Base-by-base conservation (phyloP, 352 stramenopile genomes). In the Elongisporangium senticosum region DNA sequence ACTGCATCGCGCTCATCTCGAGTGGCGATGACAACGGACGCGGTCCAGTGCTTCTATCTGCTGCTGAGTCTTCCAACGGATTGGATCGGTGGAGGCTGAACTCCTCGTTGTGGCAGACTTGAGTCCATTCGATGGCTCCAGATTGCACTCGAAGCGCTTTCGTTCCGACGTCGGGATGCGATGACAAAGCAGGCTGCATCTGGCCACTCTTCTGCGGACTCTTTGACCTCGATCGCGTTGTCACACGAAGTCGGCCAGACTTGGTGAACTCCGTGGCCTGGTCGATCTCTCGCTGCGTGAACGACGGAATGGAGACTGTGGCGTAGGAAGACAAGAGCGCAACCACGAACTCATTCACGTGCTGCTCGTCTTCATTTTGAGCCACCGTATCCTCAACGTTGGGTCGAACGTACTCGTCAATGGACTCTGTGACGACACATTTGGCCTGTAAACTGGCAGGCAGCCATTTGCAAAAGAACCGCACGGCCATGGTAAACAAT, bases 271-370 rank as follows among this genome's bases (percentile, higher is more conserved):
- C 53, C 5, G 62, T 60, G 11, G 71, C 71, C 55, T 76, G 68
- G 15, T 72, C 68, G 0, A 79, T 33, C 10, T 79, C 71, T 20
- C 68, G 62, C 14, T 51, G 57, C n/a, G 71, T 72, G 43, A 79
- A 79, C 15, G 40, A 57, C 0, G 68, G 65, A 7, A 74, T 76
- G 33, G 63, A 61, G 4, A 65, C 58, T 2, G 64, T 74, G 2
- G 62, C 71, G 51, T 69, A 63, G 28, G 64, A 68, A 33, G 68
- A 58, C 3, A 79, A 49, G 1, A 76, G 50, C 17, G 62, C 61
- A 7, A 33, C 47, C n/a, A 68, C 68, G 26, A 79, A 79, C 0
- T 74, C 57, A 5, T 57, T 15, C 17, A 79, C 54, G n/a, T 53
- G 40, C 14, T 49, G 55, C 37, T 79, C 71, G 47, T 78, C 70